Evolutionary conservation across 2,329 filamentous ascomycete genomes (phyloP).

Genomic region (Coniochaeta sp.): DNA sequence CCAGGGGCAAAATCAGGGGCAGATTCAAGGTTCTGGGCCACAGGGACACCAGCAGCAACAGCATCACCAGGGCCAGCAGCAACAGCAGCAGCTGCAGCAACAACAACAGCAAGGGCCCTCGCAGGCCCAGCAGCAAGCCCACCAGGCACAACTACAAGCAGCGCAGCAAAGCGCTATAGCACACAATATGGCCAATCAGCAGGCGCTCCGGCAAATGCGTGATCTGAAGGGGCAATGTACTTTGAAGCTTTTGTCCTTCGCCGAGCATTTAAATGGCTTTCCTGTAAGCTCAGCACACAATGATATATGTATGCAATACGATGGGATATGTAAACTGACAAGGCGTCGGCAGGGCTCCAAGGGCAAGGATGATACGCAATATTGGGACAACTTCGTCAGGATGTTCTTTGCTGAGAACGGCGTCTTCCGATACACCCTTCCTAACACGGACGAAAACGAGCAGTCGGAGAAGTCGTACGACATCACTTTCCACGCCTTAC

Average conservation of each 20-base stretch:
- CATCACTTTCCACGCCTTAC: constrained; percentile 71
- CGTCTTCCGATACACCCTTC: constrained; percentile 67
- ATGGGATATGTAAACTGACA: constrained; percentile 8
- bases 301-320: not conserved
- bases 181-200: not conserved
- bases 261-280: constrained; percentile 54
- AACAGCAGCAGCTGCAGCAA: constrained; percentile 27
- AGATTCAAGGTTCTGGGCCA: constrained; percentile 12
- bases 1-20: constrained; percentile 12
- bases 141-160: constrained; percentile 31
- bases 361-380: constrained; percentile 59
- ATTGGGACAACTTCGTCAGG: constrained; percentile 75
- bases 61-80: constrained; percentile 23
- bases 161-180: constrained; percentile 17
- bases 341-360: constrained; percentile 39
- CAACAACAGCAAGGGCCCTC: constrained; percentile 28
- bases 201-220: constrained; percentile 19
- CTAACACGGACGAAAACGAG: constrained; percentile 46
- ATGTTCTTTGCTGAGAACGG: constrained; percentile 75
- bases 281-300: constrained; percentile 30
- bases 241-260: constrained; percentile 54
- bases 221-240: constrained; percentile 50
- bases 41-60: constrained; percentile 16
- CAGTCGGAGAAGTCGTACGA: constrained; percentile 73
- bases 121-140: constrained; percentile 31